Percentiles rank a stretch among this genome's conserved stretches.
Conservation (phyloP, 129 eudicot genomes). For the Glebionis coronaria region DNA sequence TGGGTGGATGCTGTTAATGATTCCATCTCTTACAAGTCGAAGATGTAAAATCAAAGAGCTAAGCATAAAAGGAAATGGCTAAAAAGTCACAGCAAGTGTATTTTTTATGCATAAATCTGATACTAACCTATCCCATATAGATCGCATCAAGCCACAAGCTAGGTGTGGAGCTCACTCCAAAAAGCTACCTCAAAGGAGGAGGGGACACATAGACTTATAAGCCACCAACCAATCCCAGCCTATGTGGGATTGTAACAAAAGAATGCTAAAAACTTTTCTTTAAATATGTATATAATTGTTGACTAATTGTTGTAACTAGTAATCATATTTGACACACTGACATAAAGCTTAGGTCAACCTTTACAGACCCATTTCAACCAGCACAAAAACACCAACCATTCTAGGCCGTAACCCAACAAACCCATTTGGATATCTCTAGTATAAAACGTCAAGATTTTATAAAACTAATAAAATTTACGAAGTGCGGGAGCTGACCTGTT, state of each 20-base stretch:
- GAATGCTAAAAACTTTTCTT: too few relatives aligned
- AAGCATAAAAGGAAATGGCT: neutral
- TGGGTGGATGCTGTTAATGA: neutral
- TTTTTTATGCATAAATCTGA: neutral
- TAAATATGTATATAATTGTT: too few relatives aligned
- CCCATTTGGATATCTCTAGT: neutral
- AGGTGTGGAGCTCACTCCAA: too few relatives aligned
- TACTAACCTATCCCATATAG: too few relatives aligned
- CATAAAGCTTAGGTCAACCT: neutral
- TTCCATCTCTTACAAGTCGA: neutral
- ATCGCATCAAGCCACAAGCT: too few relatives aligned
- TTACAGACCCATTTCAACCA: neutral
- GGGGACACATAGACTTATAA: too few relatives aligned
- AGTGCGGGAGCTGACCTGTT: constrained; percentile 48
- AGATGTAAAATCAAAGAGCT: neutral
- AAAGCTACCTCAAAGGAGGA: too few relatives aligned
- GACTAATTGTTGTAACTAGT: too few relatives aligned
- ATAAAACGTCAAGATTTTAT: neutral
- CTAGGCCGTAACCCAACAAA: neutral
- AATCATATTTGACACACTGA: neutral
- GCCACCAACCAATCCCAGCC: too few relatives aligned
- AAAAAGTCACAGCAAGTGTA: neutral
- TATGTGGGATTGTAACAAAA: too few relatives aligned
- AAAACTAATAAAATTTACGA: neutral
- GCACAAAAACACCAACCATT: neutral